A percentile compares a stretch with the other conserved stretches of the same genome.
Evolutionary conservation across 495 filamentous ascomycete species (phyloP).

Genomic region (Trichocladium uniseriatum): DNA sequence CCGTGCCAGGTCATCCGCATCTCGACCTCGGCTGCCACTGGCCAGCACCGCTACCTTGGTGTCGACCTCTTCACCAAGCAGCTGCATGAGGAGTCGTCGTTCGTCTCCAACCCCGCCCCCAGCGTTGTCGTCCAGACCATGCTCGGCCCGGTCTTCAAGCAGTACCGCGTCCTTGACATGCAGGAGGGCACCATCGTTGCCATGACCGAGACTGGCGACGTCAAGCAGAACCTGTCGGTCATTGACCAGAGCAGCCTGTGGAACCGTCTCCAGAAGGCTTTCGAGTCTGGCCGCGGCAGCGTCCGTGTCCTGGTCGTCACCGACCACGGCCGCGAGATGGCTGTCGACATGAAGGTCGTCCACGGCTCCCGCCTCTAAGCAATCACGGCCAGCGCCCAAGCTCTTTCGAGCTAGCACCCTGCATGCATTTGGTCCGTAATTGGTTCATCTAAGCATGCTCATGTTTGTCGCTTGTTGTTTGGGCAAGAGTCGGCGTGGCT

Average conservation of each 20-base stretch:
- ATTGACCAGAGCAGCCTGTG: constrained; percentile 87
- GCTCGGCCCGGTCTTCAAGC: constrained; percentile 99
- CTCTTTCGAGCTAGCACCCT: background rate
- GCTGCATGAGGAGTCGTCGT: constrained; percentile 96
- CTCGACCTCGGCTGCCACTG: constrained; percentile 93
- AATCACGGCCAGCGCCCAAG: background rate
- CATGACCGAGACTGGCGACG: constrained; percentile 65
- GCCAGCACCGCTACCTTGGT: constrained; percentile 98
- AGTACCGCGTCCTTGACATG: constrained; percentile 98
- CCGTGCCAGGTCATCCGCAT: constrained; percentile 99
- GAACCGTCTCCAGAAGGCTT: constrained; percentile 70
- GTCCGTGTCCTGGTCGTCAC: constrained; percentile 93
- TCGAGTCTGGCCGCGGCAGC: constrained; percentile 84
- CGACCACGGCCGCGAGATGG: constrained; percentile 88
- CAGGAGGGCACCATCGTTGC: constrained; percentile 61
- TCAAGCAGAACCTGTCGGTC: constrained; percentile 92
- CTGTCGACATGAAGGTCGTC: constrained; percentile 97
- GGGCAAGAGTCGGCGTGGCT: constrained; percentile 18
- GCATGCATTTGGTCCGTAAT: constrained; percentile 7
- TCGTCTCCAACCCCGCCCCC: constrained; percentile 91
- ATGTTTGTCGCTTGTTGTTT: constrained; percentile 21
- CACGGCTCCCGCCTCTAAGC: constrained; percentile 55
- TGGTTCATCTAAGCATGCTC: constrained; percentile 17
- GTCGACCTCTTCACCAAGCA: constrained; percentile 99
- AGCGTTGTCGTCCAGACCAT: constrained; percentile 98